Evolutionary conservation across 2,329 filamentous ascomycete genomes (phyloP), one percentile per base, ranked within the genome.

Genomic region (Penicillium glabrum): DNA sequence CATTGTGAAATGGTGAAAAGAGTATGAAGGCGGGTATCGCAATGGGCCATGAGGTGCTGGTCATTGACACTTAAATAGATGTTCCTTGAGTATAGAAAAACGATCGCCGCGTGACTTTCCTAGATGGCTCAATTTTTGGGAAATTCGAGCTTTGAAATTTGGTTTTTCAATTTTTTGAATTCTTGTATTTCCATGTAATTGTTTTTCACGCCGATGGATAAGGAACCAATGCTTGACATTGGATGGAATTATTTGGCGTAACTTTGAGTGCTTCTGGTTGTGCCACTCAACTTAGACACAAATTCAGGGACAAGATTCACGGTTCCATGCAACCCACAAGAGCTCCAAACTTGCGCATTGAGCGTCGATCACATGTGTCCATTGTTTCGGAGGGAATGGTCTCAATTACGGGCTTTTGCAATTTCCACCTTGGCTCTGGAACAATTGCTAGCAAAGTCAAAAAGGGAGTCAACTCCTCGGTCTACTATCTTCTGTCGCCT

Each of bases 251-350:
- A 37, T 46, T 46, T 46, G 43, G 47, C 52, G 60, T 58, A 62
- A 60, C 58, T 62, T 62, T 31, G 44, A 47, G 29, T 10, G n/a
- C 13, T 45, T 27, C 21, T 51, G 50, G 53, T 41, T 53, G 58
- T 62, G 47, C 51, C 51, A 52, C 53, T 57, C 37, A 33, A 48
- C 43, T 59, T 57, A 53, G 49, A 60, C 60, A 58, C 56, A 58
- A 57, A 57, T 44, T 62, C 58, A 58, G 56, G 60, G 46, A 57
- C 55, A 46, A 16, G 43, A 47, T 49, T 50, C 21, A 26, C 14
- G 51, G 51, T 46, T 31, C 51, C 59, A 59, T 59, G 60, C 58
- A 60, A 58, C 56, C 56, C 60, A 60, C 58, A 46, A 14, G 46
- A 60, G 55, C 55, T 57, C 59, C 39, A 33, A 52, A 46, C 48